Conservation (phyloP, 495 filamentous ascomycete genomes). For the Eremomyces bilateralis region DNA sequence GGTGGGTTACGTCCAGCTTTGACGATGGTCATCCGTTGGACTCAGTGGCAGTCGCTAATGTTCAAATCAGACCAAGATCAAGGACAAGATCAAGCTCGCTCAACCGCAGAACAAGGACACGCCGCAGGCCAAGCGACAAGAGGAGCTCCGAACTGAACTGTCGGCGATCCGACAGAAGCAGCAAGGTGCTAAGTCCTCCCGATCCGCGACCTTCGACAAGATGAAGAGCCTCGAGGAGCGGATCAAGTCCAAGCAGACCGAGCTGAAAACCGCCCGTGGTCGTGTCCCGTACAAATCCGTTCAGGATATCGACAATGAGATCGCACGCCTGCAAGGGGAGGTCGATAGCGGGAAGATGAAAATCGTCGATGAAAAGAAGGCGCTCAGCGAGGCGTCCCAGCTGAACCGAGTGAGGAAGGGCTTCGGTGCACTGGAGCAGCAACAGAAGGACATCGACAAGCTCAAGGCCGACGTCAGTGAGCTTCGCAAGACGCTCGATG, state of each 20-base stretch:
- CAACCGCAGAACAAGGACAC: conserved; percentile 55
- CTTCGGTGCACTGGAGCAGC: conserved; percentile 60
- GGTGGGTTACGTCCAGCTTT: conserved; percentile 31
- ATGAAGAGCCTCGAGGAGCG: conserved; percentile 69
- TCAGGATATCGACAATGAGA: conserved; percentile 69
- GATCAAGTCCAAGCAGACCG: conserved; percentile 55
- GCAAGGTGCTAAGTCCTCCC: conserved; percentile 56
- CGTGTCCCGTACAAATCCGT: conserved; percentile 64
- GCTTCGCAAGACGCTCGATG: conserved; percentile 64
- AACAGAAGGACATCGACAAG: conserved; percentile 66
- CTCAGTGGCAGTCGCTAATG: neutral
- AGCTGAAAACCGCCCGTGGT: conserved; percentile 61
- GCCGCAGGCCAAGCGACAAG: conserved; percentile 50
- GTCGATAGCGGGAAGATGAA: conserved; percentile 77
- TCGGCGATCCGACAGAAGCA: conserved; percentile 59
- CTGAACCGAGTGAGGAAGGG: conserved; percentile 77
- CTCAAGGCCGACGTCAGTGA: conserved; percentile 67
- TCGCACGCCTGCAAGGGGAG: conserved; percentile 55
- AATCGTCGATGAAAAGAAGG: conserved; percentile 92
- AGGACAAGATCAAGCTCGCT: conserved; percentile 62
- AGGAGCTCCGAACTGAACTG: conserved; percentile 57
- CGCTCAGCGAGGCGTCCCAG: conserved; percentile 55
- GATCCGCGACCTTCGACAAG: conserved; percentile 55
- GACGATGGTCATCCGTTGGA: neutral
- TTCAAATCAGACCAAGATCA: conserved; percentile 60